Conservation (phyloP, 805 yeast genomes). For the Kluyveromyces lactis region DNA sequence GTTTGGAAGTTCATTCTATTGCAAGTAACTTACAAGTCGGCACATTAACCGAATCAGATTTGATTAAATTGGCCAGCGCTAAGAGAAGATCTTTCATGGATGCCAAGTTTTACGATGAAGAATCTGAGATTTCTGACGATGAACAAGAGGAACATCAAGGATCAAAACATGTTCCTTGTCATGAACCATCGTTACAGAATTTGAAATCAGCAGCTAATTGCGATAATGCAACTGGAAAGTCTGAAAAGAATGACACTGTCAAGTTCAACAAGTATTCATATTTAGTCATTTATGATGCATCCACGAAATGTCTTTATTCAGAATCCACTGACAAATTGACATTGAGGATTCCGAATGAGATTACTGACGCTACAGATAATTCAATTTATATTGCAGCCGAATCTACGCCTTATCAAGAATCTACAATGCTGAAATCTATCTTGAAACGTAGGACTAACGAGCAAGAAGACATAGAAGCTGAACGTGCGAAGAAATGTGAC, state of each 20-base stretch:
- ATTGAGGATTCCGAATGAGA: neutral
- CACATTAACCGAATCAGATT: constrained; percentile 11
- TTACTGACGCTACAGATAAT: neutral
- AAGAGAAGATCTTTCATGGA: constrained; percentile 1
- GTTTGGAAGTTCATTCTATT: constrained; percentile 3
- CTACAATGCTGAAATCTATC: constrained; percentile 26
- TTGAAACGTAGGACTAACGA: constrained; percentile 30
- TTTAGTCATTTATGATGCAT: constrained; percentile 21
- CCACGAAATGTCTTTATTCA: constrained; percentile 11
- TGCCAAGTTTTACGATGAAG: constrained; percentile 2
- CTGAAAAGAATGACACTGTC: constrained; percentile 10
- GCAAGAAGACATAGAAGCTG: constrained; percentile 29
- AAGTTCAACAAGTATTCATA: constrained; percentile 24
- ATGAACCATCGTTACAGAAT: too few species aligned
- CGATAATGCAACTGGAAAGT: neutral
- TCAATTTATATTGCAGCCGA: neutral
- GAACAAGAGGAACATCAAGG: constrained; percentile 1
- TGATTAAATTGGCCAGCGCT: constrained; percentile 7
- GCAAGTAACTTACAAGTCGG: constrained; percentile 8
- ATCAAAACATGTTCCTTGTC: too few species aligned
- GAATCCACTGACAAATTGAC: constrained; percentile 1
- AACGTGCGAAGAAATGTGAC: constrained; percentile 33
- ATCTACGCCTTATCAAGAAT: neutral
- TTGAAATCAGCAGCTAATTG: too few species aligned
- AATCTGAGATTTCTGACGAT: neutral